These are phyloP conservation scores for Macadamia integrifolia DNA, from an alignment of 164 flowering plant species.

Conservation along the genomic window DNA sequence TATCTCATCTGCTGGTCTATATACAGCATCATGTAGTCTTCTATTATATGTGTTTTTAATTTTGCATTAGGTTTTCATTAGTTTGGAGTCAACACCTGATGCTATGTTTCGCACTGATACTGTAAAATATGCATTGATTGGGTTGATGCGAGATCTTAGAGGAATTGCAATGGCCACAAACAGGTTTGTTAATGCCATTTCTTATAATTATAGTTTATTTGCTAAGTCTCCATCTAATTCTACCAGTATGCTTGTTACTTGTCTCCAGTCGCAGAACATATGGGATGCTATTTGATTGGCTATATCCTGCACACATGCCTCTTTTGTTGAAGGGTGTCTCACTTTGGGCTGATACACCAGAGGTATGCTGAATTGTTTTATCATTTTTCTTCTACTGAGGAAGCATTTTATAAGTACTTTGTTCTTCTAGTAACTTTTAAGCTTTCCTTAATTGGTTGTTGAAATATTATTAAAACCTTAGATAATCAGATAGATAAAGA, in stretches of 20 bases:
- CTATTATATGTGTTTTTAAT: no score
- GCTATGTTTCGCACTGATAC: slow-evolving; percentile 72
- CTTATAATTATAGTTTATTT: slow-evolving; percentile 1
- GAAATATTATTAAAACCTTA: no score
- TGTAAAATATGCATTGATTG: slow-evolving; percentile 86
- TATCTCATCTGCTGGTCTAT: no score
- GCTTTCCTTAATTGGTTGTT: no score
- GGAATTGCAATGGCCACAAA: slow-evolving; percentile 98
- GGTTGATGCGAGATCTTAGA: slow-evolving; percentile 92
- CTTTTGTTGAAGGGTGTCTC: slow-evolving; percentile 81
- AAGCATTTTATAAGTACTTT: no score
- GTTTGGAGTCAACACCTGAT: slow-evolving; percentile 89
- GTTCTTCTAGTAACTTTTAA: no score
- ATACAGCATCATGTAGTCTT: no score
- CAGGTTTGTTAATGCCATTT: slow-evolving; percentile 37
- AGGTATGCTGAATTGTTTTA: slow-evolving; percentile 38
- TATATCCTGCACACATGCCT: slow-evolving; percentile 93
- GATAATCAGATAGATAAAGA: no score
- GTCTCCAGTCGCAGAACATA: slow-evolving; percentile 82
- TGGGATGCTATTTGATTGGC: slow-evolving; percentile 94
- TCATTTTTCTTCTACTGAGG: no score
- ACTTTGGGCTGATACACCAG: slow-evolving; percentile 92
- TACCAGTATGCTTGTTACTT: not conserved
- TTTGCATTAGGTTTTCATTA: slow-evolving; percentile 56
- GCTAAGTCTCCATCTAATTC: not conserved